Evolutionary conservation across 352 stramenopile species (phyloP), one percentile per base, ranked within the genome.

Genomic region (Thraustochytrium sp.): DNA sequence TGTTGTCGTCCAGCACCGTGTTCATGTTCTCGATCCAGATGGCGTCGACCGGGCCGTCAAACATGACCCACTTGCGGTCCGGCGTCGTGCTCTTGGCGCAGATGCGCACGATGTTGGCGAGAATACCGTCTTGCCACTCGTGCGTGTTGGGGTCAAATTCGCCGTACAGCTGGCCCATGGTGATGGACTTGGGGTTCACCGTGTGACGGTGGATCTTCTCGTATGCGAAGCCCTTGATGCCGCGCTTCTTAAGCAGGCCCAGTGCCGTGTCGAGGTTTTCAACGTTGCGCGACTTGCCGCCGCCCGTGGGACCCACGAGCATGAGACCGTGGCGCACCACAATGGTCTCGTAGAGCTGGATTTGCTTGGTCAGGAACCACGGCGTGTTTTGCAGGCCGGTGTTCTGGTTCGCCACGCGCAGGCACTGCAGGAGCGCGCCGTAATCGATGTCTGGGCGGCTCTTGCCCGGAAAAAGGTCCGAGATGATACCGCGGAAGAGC

Each of bases 11-110:
- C 53, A 98, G 88, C 9, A 97, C 94, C 0, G 94, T 98, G 84
- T 98, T 98, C 94, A 98, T 98, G 86, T 97, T 98, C 86, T 98
- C 94, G 86, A 98, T 98, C 94, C 94, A 98, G 63, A 98, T 95
- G 3, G 94, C 93, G 82, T 98, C 94, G 0, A 98, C 94, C 2
- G 94, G 94, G 0, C 94, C 94, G 64, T 98, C 94, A 61, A 98
- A 98, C 40, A 98, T 92, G 11, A 98, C 90, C 94, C 94, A 98
- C 87, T 98, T 97, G n/a, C 93, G 89, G 84, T 95, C 92, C 0
- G 90, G 75, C 13, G 61, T 94, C 38, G 91, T 95, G 68, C 92
- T 90, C 29, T 90, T 89, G 21, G 95, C 94, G 31, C 92, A 94
- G 82, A 92, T 89, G 46, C 94, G 91, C 44, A 97, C 95, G 18